These are phyloP conservation scores for Delphinella strobiligena DNA, from an alignment of 2,329 filamentous ascomycete species.

Conservation along the genomic window DNA sequence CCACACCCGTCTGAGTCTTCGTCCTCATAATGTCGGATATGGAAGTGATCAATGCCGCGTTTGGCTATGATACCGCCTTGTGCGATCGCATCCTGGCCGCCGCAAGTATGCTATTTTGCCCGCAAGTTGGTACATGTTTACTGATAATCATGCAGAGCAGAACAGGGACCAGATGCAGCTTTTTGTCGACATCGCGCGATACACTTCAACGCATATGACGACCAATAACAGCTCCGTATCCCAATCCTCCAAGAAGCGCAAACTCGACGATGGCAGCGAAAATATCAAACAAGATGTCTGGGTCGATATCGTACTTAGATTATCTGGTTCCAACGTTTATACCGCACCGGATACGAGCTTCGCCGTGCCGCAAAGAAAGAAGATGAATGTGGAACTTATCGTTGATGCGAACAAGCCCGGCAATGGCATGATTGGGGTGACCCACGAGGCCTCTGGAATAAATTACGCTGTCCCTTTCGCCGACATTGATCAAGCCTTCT, in stretches of 20 bases:
- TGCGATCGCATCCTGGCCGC: constrained; percentile 11
- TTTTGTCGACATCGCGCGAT: constrained; percentile 38
- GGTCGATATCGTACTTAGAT: no score
- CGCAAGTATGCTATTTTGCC: constrained; percentile 8
- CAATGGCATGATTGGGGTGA: constrained; percentile 29
- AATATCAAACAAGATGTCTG: background rate
- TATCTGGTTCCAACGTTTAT: constrained; percentile 5
- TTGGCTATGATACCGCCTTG: constrained; percentile 7
- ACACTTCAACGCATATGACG: constrained; percentile 21
- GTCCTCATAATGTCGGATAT: background rate
- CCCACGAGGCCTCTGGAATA: constrained; percentile 31
- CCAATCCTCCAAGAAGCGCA: constrained; percentile 37
- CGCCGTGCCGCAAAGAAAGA: constrained; percentile 51
- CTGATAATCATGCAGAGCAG: constrained; percentile 5
- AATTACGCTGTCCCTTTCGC: constrained; percentile 41
- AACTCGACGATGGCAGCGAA: constrained; percentile 26
- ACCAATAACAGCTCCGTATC: constrained; percentile 14
- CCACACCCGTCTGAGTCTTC: background rate
- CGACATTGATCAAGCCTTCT: constrained; percentile 44
- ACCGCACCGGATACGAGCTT: constrained; percentile 43
- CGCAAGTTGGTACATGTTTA: background rate
- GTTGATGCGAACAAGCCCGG: constrained; percentile 13
- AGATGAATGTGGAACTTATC: constrained; percentile 48
- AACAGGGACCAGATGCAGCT: constrained; percentile 18
- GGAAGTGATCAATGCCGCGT: constrained; percentile 7